Evolutionary conservation across 345 rosid genomes (phyloP), one percentile per base, ranked within the genome.

Genomic region (Triadica sebifera): DNA sequence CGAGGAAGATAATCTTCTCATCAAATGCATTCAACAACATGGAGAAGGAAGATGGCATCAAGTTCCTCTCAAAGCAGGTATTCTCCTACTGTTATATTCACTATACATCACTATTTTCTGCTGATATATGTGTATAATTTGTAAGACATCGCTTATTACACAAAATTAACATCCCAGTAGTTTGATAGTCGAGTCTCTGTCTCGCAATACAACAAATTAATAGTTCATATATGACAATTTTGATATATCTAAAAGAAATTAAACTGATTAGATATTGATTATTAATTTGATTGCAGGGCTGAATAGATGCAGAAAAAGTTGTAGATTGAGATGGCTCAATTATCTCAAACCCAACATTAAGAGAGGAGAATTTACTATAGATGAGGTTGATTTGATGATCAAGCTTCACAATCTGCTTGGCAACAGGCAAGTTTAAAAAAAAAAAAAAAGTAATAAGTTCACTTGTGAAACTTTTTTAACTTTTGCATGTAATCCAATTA

Each of bases 21-120:
- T 12, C 13, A 51, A 51, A 16, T 51, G 55, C 55, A 51, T 51
- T 13, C 17, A 51, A 51, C 16, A 51, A 51, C 55, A 61, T 29
- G 45, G 65, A 13, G 17, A 37, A 61, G 65, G 65, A 37, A 34
- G 65, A 61, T 61, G 65, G 65, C 12, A 34, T 15, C 65, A 29
- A 5, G 29, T 61, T 34, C 19, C 65, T 37, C 0, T 9, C 1
- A 16, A 10, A 15, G 12, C 65, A 34, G 65, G 65, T 61, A 13
- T 3, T 4, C 17, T 50, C 12, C n/a, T n/a, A n/a, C n/a, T n/a
- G n/a, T n/a, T n/a, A n/a, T n/a, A n/a, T n/a, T n/a, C n/a, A n/a
- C n/a, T n/a, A n/a, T n/a, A n/a, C n/a, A n/a, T n/a, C n/a, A n/a
- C n/a, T n/a, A n/a, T n/a, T n/a, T n/a, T n/a, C n/a, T n/a, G n/a